Base-by-base conservation (phyloP, 1,139 yeast species). In the Starmera stellimalicola region DNA sequence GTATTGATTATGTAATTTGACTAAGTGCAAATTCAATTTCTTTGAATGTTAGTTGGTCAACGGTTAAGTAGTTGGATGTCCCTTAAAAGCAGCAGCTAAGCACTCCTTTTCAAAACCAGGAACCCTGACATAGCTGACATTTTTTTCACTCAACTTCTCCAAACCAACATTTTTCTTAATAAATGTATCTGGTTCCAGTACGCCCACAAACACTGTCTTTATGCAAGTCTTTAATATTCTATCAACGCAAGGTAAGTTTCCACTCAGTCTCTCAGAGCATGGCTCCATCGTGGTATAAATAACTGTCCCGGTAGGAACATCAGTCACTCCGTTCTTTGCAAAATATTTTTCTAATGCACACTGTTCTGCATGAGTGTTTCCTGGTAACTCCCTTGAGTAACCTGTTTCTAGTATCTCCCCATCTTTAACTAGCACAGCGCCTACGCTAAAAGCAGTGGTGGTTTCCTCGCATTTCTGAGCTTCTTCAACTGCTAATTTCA, bases 201-300 rank as follows among this genome's bases (percentile, higher is more conserved):
- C 94, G 1, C 98, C 98, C 6, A 91, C 96, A 58, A 82, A 87
- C 26, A 88, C 88, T 0, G 91, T 72, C 23, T 65, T 68, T 38
- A 91, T 79, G 14, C 50, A 53, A 3, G 65, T 62, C n/a, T 56
- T 47, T 2, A 76, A 56, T 8, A 91, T 77, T 27, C 97, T 67
- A 41, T 87, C 88, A 3, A 76, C 77, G 57, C 99, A 91, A 0
- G 98, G 95, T 34, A 68, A 52, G 47, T 88, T 88, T 1, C 98
- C 98, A 54, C 96, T 87, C 27, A 91, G 62, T 36, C 99, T 65
- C 38, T 73, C 70, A 3, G 94, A 78, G 53, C 99, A 93, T 1
- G 99, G 99, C 50, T 93, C 99, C 98, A 93, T 93, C 0, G 97
- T 84, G 0, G 98, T 91, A 55, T 84, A 93, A 10, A 91, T 59